A percentile compares a stretch with the other conserved stretches of the same genome.
Conservation (phyloP, 495 filamentous ascomycete species). For the Aspergillus carlsbadensis region DNA sequence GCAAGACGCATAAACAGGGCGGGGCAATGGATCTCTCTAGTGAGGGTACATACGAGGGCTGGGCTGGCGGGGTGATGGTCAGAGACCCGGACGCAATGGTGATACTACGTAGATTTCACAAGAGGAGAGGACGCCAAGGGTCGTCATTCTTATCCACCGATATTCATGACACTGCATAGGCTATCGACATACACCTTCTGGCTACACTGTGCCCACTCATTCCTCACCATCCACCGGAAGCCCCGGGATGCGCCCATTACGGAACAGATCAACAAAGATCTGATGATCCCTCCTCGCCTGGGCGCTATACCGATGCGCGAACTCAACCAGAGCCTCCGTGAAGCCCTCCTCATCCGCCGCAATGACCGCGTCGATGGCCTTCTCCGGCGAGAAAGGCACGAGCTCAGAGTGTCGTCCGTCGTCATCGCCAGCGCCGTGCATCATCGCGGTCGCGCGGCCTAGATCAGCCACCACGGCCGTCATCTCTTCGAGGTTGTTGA, state of each 20-base stretch:
- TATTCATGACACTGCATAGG: too few species aligned
- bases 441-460: conserved; percentile 17
- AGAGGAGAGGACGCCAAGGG: too few species aligned
- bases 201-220: too few species aligned
- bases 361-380: conserved; percentile 10
- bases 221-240: conserved; percentile 8
- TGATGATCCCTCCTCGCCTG: conserved; percentile 15
- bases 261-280: conserved; percentile 20
- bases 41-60: too few species aligned
- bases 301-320: conserved; percentile 18
- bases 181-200: too few species aligned
- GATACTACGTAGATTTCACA: too few species aligned
- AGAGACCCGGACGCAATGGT: too few species aligned
- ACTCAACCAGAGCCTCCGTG: conserved; percentile 2
- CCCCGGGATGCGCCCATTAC: conserved; percentile 16
- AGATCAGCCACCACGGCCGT: conserved; percentile 12
- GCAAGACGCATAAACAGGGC: too few species aligned
- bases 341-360: conserved; percentile 7
- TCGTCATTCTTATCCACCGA: too few species aligned
- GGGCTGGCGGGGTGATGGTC: too few species aligned
- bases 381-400: conserved; percentile 13
- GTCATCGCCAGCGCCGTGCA: conserved; percentile 18
- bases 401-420: conserved; percentile 8
- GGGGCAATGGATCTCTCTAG: too few species aligned
- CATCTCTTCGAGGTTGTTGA: conserved; percentile 16